Percentiles rank a stretch among this genome's conserved stretches.
phyloP scores from a whole-genome alignment of 2,329 filamentous ascomycete species.

The Epichloe aotearoae region DNA sequence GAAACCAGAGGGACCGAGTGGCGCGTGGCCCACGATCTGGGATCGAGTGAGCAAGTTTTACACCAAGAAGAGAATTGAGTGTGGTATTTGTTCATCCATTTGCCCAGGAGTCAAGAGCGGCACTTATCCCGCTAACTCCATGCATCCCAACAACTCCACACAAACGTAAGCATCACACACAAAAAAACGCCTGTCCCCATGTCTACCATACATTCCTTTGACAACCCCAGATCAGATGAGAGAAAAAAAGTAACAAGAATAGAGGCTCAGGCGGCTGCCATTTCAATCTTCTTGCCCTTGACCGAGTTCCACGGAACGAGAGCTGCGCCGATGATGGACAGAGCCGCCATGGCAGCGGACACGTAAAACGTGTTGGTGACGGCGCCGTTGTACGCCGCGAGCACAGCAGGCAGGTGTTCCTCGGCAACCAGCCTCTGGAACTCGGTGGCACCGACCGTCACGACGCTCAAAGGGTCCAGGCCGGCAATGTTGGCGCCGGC shows the following conservation, averaged over 20 bases:
- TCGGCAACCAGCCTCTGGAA: slow-evolving; percentile 2
- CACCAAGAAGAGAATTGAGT: not conserved
- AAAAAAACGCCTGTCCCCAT: not conserved
- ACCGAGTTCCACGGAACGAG: slow-evolving; percentile 6
- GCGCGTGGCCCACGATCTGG: no score
- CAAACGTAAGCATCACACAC: no score
- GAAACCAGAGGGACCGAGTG: no score
- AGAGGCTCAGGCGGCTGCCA: slow-evolving; percentile 3
- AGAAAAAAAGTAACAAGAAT: no score
- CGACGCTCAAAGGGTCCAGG: not conserved
- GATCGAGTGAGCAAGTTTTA: no score
- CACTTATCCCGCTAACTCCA: not conserved
- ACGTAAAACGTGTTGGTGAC: slow-evolving; percentile 6
- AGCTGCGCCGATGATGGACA: slow-evolving; percentile 3
- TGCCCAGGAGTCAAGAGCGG: no score
- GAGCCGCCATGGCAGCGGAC: slow-evolving; percentile 1
- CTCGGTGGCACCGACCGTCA: slow-evolving; percentile 4
- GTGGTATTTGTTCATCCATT: not conserved
- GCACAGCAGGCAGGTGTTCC: slow-evolving; percentile 2
- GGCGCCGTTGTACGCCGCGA: slow-evolving; percentile 5
- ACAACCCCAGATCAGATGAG: not conserved
- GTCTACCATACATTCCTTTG: not conserved
- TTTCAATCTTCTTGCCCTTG: slow-evolving; percentile 6
- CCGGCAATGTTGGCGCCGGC: slow-evolving; percentile 3
- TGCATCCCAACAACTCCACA: no score